phyloP scores from a whole-genome alignment of 805 yeast species.

The Ogataea wickerhamii region DNA sequence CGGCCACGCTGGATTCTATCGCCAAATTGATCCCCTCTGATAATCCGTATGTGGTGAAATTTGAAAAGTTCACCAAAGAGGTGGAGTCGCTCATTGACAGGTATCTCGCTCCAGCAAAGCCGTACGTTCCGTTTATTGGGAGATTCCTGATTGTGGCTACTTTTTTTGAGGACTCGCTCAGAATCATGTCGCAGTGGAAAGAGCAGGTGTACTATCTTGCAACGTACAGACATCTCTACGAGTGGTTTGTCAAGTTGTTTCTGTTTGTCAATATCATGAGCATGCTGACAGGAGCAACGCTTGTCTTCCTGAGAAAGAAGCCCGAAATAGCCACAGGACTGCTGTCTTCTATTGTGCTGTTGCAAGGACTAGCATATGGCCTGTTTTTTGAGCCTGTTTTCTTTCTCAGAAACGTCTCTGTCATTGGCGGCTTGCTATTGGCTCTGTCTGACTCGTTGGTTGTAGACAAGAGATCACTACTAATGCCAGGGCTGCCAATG shows the following conservation, averaged over 20 bases:
- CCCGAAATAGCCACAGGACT: conserved; percentile 68
- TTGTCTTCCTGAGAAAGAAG: conserved; percentile 65
- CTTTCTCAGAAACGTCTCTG: conserved; percentile 81
- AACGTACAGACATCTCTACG: conserved; percentile 75
- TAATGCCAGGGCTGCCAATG: conserved; percentile 75
- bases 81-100: conserved; percentile 54
- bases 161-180: conserved; percentile 80
- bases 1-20: conserved; percentile 23
- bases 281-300: conserved; percentile 71
- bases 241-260: conserved; percentile 71
- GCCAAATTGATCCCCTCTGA: conserved; percentile 31
- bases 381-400: conserved; percentile 76
- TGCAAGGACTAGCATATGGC: conserved; percentile 89
- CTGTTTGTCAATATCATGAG: conserved; percentile 57
- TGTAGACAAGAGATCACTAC: conserved; percentile 61
- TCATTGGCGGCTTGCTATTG: conserved; percentile 86
- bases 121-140: conserved; percentile 83
- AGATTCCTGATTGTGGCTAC: conserved; percentile 90
- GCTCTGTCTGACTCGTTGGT: conserved; percentile 85
- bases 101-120: conserved; percentile 52
- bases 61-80: conserved; percentile 50
- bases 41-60: conserved; percentile 32
- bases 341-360: conserved; percentile 63
- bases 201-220: conserved; percentile 85
- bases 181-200: conserved; percentile 84